Percentiles rank a stretch among this genome's conserved stretches.
Evolutionary conservation across 331 rosid genomes (phyloP).

Genomic region (Malus hybrid): DNA sequence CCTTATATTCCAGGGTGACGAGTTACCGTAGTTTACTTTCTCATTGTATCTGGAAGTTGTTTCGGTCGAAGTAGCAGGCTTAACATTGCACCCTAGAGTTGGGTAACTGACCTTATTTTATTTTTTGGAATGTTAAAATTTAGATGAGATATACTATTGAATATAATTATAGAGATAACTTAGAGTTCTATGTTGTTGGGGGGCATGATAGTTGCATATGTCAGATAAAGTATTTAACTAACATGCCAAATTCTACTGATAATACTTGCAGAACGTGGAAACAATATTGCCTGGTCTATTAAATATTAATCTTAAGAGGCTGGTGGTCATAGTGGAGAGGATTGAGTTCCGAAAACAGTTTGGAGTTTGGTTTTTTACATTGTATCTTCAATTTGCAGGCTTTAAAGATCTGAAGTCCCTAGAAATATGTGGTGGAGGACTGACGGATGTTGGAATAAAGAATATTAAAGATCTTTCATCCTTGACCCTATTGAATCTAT

Average conservation of each 20-base stretch:
- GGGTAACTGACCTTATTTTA: too few species aligned
- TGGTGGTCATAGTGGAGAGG: background rate
- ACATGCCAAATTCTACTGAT: background rate
- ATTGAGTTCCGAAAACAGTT: background rate
- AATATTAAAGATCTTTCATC: conserved; percentile 82
- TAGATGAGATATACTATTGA: background rate
- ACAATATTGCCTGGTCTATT: background rate
- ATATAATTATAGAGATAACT: background rate
- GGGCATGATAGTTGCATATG: background rate
- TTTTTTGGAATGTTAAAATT: background rate
- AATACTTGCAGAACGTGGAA: background rate
- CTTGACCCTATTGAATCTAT: conserved; percentile 67
- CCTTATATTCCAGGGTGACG: too few species aligned
- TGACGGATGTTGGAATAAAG: conserved; percentile 88
- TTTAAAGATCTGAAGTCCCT: conserved; percentile 79
- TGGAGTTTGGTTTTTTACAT: background rate
- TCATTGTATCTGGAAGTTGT: background rate
- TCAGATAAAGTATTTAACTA: background rate
- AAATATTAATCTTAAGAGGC: background rate
- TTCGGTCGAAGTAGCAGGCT: background rate
- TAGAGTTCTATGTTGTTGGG: background rate
- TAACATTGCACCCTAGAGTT: background rate
- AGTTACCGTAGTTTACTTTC: background rate
- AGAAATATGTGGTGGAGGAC: conserved; percentile 90
- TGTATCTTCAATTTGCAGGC: conserved; percentile 36